Evolutionary conservation across 1,284 basidiomycete genomes (phyloP), one percentile per base, ranked within the genome.

Genomic region (Veloporphyrellus conicus): DNA sequence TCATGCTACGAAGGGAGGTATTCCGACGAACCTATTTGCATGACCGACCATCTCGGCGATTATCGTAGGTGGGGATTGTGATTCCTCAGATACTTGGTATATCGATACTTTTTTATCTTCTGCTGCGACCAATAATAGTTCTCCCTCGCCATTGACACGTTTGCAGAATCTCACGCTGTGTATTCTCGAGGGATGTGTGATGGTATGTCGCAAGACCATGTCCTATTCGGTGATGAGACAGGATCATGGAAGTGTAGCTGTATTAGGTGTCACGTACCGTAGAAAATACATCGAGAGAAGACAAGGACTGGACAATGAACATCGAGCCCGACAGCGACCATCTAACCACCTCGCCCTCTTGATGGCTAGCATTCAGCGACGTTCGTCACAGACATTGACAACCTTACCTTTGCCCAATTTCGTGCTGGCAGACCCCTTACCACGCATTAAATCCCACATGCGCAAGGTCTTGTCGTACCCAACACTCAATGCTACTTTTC

Each of bases 401-500:
- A 33, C 10, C 73, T 45, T 52, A 90, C 90, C 91, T 70, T 85
- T 85, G 15, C 89, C 89, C 5, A 96, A 69, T 61, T 93, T 91
- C 29, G 86, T 87, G 61, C 90, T 93, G 4, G 91, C 91, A 12
- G 84, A 83, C 3, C 90, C 90, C 63, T 88, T 87, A 1, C 93
- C 95, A 39, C 93, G 77, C 90, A 97, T 96, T 38, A 99, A 73
- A 72, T 99, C 95, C 95, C 95, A 99, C 93, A 98, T 95, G 42
- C 93, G 80, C 50, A 98, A 66, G 8, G 90, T 92, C 52, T 81
- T 76, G 63, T 99, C 95, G 59, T 87, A 87, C 11, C 95, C 95
- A 0, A 97, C 93, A 54, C 84, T 90, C 25, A 99, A 69, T 0
- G 88, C 94, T 15, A 97, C 79, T 58, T 96, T 89, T 3, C 93